Conservation (phyloP, 768 basidiomycete genomes). For the Lactarius evosmus region DNA sequence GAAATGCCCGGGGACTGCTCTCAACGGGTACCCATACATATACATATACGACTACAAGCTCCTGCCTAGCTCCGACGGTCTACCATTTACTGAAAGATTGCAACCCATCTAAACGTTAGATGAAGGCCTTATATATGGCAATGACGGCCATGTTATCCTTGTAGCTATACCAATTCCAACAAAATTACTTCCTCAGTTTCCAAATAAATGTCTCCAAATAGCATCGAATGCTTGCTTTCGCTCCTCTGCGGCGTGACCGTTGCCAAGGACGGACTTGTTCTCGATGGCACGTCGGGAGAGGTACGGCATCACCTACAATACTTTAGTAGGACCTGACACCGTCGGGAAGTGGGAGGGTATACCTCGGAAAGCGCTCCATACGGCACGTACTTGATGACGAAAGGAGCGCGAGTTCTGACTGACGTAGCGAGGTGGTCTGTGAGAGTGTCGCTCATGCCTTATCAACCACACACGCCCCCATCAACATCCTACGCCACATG, state of each 20-base stretch:
- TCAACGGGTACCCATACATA: background rate
- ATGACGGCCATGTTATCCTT: background rate
- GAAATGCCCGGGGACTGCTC: background rate
- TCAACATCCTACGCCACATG: background rate
- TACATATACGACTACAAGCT: background rate
- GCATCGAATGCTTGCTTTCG: slow-evolving; percentile 51
- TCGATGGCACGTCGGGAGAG: slow-evolving; percentile 84
- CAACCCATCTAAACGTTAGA: background rate
- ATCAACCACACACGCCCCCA: background rate
- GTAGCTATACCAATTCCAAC: background rate
- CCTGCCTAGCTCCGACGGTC: background rate
- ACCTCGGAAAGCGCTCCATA: slow-evolving; percentile 72
- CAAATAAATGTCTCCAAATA: slow-evolving; percentile 40
- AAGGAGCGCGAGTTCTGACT: slow-evolving; percentile 53
- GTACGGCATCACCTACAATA: slow-evolving; percentile 78
- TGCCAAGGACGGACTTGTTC: slow-evolving; percentile 85
- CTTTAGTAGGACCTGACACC: slow-evolving; percentile 21
- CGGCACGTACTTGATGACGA: slow-evolving; percentile 81
- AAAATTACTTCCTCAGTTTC: background rate
- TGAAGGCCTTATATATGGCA: background rate
- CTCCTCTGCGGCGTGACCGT: slow-evolving; percentile 64
- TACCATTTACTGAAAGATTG: background rate
- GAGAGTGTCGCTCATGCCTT: slow-evolving; percentile 85
- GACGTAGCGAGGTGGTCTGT: slow-evolving; percentile 64
- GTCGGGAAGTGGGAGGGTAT: slow-evolving; percentile 16